Base-by-base conservation (phyloP, 148 eudicot genomes). In the Vaccinium corymbosum region DNA sequence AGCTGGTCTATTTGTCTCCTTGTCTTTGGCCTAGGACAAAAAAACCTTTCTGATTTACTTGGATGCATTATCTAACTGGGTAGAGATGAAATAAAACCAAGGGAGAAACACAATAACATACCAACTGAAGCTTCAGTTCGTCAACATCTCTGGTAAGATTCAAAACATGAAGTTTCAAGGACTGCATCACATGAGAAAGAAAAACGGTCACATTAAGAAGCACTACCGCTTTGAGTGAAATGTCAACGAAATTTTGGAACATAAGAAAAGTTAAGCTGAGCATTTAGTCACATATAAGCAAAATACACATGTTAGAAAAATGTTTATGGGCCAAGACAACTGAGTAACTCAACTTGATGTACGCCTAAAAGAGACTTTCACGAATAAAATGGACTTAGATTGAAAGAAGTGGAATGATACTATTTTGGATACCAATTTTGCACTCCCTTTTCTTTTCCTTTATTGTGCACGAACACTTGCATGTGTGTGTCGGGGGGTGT, bases 161-260 rank as follows among this genome's bases (percentile, higher is more conserved):
- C 90, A 97, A 85, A 81, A 97, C 98, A 85, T 91, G 91, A 85
- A 97, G 93, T 87, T 97, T 93, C 88, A 97, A 90, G 85, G 99
- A 97, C 99, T 97, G 98, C 92, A 89, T 84, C 80, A 87, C 57
- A 81, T 48, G 66, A 80, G 80, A 72, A 81, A 86, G 81, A 53
- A 32, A 84, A 66, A 72, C 73, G 81, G 48, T 51, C 20, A 73
- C 16, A 3, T 10, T 46, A 25, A 76, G 79, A 32, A 72, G 79
- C 0, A 4, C 15, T 19, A 49, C n/a, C 77, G 8, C 7, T 76
- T 76, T n/a, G 29, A 56, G 29, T 55, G 68, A 49, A 68, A 81
- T 27, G 15, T 50, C 11, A 16, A 46, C 15, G 17, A 80, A 51
- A 80, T 57, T 20, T 57, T 8, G 50, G 52, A 72, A 48, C 49